phyloP scores from a whole-genome alignment of 1,284 basidiomycete genomes.

The Xerocomus nothofagi region DNA sequence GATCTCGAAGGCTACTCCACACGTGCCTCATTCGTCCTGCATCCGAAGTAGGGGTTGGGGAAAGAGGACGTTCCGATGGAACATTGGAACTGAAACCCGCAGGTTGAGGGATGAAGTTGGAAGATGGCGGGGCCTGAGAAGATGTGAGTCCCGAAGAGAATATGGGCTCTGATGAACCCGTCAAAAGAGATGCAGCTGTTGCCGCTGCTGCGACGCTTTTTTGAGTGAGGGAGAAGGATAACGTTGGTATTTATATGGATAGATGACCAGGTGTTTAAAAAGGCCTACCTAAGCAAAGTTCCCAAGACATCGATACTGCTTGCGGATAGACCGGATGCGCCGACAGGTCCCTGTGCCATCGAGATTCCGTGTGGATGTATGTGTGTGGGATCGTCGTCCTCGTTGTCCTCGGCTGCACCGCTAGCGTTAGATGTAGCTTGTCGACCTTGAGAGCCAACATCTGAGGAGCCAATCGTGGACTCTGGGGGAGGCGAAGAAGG shows the following conservation, averaged over 20 bases:
- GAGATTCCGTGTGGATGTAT: constrained; percentile 19
- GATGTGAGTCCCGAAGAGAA: constrained; percentile 51
- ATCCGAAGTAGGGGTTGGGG: constrained; percentile 50
- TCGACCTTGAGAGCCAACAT: constrained; percentile 6
- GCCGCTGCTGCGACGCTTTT: constrained; percentile 76
- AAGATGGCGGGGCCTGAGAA: constrained; percentile 19
- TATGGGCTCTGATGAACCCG: constrained; percentile 59
- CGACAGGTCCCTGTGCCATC: constrained; percentile 25
- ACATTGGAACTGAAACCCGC: constrained; percentile 14
- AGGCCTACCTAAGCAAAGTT: constrained; percentile 66
- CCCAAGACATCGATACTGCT: constrained; percentile 78
- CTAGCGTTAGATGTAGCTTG: constrained; percentile 1
- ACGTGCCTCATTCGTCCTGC: constrained; percentile 53
- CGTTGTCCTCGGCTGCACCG: constrained; percentile 11
- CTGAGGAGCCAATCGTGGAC: constrained; percentile 2
- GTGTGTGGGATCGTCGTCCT: constrained; percentile 15
- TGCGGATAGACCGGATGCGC: constrained; percentile 48
- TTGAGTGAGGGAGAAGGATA: background rate
- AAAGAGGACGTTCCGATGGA: constrained; percentile 42
- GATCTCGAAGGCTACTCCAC: constrained; percentile 65
- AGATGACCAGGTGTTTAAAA: background rate
- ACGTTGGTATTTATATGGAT: background rate
- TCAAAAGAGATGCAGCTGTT: constrained; percentile 71
- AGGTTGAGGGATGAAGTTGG: constrained; percentile 14
- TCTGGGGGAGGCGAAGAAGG: constrained; percentile 14